Evolutionary conservation across 2,329 filamentous ascomycete genomes (phyloP), one percentile per base, ranked within the genome.

Genomic region (Cryphonectria parasitica): DNA sequence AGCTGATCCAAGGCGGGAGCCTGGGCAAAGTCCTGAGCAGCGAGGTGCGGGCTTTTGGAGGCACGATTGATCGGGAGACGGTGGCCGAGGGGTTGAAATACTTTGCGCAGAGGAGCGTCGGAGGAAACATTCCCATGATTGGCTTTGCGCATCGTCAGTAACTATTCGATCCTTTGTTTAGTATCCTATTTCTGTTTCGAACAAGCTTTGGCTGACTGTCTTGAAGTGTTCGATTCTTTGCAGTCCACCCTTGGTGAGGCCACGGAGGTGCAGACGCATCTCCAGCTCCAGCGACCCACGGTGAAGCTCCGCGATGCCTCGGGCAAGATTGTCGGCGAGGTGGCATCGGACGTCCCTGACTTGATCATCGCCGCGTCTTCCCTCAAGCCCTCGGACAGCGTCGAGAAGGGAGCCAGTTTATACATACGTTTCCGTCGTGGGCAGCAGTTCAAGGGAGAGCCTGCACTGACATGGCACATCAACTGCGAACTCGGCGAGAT

Each of bases 1-100:
- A 83, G 17, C 54, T 88, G 1, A 66, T 90, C 8, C 76, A 75
- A 0, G 76, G 79, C 0, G 86, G 85, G 0, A 77, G 76, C 3
- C 82, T 90, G 41, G 88, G 88, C 0, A 84, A 82, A 56, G 79
- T 90, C 0, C 74, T 89, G 28, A 88, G 86, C 69, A 84, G 82
- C 11, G 85, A 87, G 49, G 73, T 84, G 11, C 78, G 76, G 39
- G 81, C 78, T 0, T 79, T 76, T 58, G 83, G 81, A 0, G 83
- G 81, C 2, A 76, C 81, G 0, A 73, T 77, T 0, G 75, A 77
- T 11, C 75, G 83, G 3, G 78, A 80, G 1, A 69, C 70, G 0
- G 2, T 85, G 3, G 74, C 78, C 0, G 74, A 77, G 34, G 78
- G 77, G 0, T 74, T 86, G 41, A 76, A 79, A 39, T 90, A 89